Evolutionary conservation across 73 alveolate genomes (phyloP), one percentile per base, ranked within the genome.

Genomic region (Paramecium primaurelia): DNA sequence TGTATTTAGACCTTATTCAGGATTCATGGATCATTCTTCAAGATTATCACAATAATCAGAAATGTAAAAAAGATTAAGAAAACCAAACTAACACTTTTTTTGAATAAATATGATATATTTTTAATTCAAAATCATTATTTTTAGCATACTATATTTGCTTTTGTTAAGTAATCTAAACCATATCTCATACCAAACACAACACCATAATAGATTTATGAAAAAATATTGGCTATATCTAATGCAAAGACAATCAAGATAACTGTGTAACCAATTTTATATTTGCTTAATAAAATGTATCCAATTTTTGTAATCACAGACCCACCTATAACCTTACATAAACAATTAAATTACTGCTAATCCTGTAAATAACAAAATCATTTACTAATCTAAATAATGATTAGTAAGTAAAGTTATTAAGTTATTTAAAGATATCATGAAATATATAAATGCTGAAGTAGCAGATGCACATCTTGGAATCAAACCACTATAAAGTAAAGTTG

Each of bases 1-100:
- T n/a, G 58, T 80, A 36, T 80, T 80, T 80, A 40, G 91, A 26
- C 91, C 91, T 11, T 80, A 20, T 10, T 32, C 64, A 40, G 91
- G 91, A 10, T 80, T 80, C 16, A 80, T 80, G 91, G 91, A 80
- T 80, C 91, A 80, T 25, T 45, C 91, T 32, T 80, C 71, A 20
- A 40, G 91, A 80, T 80, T 80, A 47, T 45, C 91, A 20, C 7
- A 44, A 42, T 42, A 38, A 9, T 77, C 90, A 1, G 90, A 77
- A 38, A 77, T 77, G 40, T 10, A 77, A 28, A 77, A 42, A 42
- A 77, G 90, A 77, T 22, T 36, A 38, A 38, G 40, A 42, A 36
- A 59, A 42, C 90, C 69, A 54, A 54, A 54, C 69, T 54, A 54
- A 18, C 69, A 54, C 69, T 54, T 54, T 22, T 54, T 54, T 54